Evolutionary conservation across 306 rosid species (phyloP).

Genomic region (Quercus gilva): DNA sequence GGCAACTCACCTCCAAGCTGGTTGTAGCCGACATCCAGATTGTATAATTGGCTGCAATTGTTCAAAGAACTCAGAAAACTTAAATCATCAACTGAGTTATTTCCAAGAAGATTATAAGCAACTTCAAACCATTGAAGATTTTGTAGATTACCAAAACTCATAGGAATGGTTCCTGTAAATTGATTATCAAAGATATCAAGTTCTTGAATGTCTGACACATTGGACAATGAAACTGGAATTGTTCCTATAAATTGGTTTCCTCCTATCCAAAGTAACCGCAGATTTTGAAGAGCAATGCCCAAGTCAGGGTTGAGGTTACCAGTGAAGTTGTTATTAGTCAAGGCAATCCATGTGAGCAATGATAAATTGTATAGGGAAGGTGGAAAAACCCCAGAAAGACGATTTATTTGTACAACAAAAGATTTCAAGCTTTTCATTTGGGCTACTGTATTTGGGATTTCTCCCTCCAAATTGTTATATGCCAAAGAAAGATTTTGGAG

Average conservation of each 20-base stretch:
- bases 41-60: neutral
- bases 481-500: neutral
- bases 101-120: neutral
- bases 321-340: neutral
- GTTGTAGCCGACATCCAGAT: neutral
- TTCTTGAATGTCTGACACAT: neutral
- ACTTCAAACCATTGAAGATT: neutral
- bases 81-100: neutral
- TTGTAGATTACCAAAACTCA: neutral
- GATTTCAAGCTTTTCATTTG: neutral
- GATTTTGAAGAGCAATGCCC: neutral
- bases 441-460: neutral
- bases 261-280: fast-evolving
- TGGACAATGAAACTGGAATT: neutral
- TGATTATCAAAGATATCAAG: neutral
- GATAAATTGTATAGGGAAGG: neutral
- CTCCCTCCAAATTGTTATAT: neutral
- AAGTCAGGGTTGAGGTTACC: neutral
- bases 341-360: neutral
- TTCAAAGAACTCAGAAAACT: neutral
- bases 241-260: neutral
- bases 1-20: neutral
- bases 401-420: neutral
- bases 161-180: neutral
- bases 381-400: neutral